phyloP scores from a whole-genome alignment of 2,329 filamentous ascomycete genomes.

The Dactylellina leptospora region DNA sequence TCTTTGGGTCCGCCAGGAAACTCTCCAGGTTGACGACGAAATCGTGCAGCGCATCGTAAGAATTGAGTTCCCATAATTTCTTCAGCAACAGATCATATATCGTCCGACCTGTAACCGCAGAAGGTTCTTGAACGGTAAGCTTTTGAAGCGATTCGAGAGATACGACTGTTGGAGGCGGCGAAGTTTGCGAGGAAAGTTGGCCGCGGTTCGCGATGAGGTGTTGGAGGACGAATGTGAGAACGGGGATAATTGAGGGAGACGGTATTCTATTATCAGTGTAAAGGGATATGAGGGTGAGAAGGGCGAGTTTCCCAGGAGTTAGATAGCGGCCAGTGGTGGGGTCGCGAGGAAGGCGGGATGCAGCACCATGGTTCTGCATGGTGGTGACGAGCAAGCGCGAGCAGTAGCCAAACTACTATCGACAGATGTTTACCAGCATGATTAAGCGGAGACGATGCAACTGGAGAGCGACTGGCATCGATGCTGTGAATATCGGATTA shows the following conservation, averaged over 20 bases:
- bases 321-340: constrained; percentile 66
- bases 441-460: not conserved
- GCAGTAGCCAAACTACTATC: constrained; percentile 1
- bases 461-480: constrained; percentile 3
- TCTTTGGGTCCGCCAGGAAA: constrained; percentile 69
- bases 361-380: constrained; percentile 46
- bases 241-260: constrained; percentile 73
- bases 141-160: constrained; percentile 69
- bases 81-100: constrained; percentile 87
- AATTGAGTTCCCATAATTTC: constrained; percentile 83
- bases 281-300: constrained; percentile 81
- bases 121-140: constrained; percentile 55
- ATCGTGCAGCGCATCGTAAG: constrained; percentile 78
- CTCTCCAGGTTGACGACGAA: constrained; percentile 72
- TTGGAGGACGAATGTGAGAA: constrained; percentile 80
- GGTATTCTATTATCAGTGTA: constrained; percentile 78
- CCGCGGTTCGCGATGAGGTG: constrained; percentile 69
- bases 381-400: not conserved
- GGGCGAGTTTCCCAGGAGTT: constrained; percentile 85
- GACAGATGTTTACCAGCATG: constrained; percentile 3
- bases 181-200: constrained; percentile 49
- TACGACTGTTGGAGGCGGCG: constrained; percentile 62
- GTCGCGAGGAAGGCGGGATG: constrained; percentile 43
- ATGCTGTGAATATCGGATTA: not conserved
- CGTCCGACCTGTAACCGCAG: constrained; percentile 69